These are phyloP conservation scores for Trypanosoma boissoni DNA, from an alignment of 208 protist genomes.

Conservation along the genomic window DNA sequence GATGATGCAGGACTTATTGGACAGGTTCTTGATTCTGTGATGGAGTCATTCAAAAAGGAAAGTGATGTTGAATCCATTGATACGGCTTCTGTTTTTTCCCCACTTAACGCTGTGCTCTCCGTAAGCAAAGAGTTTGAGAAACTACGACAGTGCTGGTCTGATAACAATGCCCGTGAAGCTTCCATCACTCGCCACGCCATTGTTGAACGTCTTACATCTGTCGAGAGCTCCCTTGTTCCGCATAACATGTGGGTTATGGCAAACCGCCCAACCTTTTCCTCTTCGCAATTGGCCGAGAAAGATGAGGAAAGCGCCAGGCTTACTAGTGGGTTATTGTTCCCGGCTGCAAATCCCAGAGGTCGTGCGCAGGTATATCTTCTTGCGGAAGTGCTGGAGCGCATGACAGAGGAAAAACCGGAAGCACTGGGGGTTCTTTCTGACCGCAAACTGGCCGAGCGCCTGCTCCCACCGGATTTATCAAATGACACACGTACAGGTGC, in stretches of 20 bases:
- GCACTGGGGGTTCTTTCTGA: conserved; percentile 56
- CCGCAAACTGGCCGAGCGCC: conserved; percentile 46
- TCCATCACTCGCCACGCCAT: conserved; percentile 30
- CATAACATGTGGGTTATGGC: conserved; percentile 73
- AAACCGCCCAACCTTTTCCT: conserved; percentile 35
- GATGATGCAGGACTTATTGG: conserved; percentile 23
- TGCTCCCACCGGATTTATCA: too few relatives aligned
- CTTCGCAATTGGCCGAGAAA: too few relatives aligned
- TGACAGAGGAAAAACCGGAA: conserved; percentile 52
- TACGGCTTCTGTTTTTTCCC: conserved; percentile 33
- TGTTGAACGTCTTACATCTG: conserved; percentile 44
- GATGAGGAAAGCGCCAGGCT: background rate
- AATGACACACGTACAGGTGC: background rate
- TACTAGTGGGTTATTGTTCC: conserved; percentile 37
- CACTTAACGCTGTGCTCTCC: conserved; percentile 62
- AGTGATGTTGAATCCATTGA: background rate
- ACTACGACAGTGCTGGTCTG: conserved; percentile 28
- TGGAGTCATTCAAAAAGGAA: background rate
- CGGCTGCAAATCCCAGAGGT: conserved; percentile 49
- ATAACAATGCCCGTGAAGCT: conserved; percentile 1
- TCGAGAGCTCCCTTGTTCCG: conserved; percentile 55
- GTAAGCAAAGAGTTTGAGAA: conserved; percentile 80
- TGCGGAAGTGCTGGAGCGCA: conserved; percentile 73
- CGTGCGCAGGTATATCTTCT: conserved; percentile 86
- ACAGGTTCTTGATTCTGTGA: conserved; percentile 21